phyloP scores from a whole-genome alignment of 257 asterid species.

The Scutellaria barbata region DNA sequence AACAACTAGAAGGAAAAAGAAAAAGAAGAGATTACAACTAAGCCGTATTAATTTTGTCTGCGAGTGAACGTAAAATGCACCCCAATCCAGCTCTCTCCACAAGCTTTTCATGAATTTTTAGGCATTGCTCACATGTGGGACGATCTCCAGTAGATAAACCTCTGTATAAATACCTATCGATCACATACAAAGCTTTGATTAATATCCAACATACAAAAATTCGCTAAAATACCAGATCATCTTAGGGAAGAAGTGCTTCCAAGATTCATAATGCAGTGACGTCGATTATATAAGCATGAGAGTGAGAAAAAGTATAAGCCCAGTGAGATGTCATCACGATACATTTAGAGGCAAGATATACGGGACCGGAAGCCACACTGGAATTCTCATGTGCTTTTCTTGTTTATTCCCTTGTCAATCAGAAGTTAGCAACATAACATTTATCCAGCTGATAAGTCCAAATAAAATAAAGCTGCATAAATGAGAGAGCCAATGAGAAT shows the following conservation, averaged over 20 bases:
- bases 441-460: too few relatives aligned
- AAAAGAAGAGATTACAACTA: slow-evolving; percentile 34
- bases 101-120: slow-evolving; percentile 86
- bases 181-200: slow-evolving; percentile 23
- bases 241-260: background rate
- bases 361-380: too few relatives aligned
- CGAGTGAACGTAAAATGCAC: slow-evolving; percentile 83
- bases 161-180: slow-evolving; percentile 81
- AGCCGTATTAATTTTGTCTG: slow-evolving; percentile 84
- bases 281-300: background rate
- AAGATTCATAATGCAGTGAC: background rate
- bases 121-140: slow-evolving; percentile 97
- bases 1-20: too few relatives aligned
- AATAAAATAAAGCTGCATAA: background rate
- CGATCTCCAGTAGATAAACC: slow-evolving; percentile 98
- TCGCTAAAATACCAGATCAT: slow-evolving; percentile 1
- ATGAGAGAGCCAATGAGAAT: background rate
- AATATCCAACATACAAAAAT: background rate
- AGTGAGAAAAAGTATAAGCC: background rate
- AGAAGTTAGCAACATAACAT: too few relatives aligned
- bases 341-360: slow-evolving; percentile 8
- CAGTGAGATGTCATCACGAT: background rate
- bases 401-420: background rate
- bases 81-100: slow-evolving; percentile 97
- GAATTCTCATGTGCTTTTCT: too few relatives aligned